These are phyloP conservation scores for Spiromastix sp. DNA, from an alignment of 2,329 filamentous ascomycete species.

Conservation along the genomic window DNA sequence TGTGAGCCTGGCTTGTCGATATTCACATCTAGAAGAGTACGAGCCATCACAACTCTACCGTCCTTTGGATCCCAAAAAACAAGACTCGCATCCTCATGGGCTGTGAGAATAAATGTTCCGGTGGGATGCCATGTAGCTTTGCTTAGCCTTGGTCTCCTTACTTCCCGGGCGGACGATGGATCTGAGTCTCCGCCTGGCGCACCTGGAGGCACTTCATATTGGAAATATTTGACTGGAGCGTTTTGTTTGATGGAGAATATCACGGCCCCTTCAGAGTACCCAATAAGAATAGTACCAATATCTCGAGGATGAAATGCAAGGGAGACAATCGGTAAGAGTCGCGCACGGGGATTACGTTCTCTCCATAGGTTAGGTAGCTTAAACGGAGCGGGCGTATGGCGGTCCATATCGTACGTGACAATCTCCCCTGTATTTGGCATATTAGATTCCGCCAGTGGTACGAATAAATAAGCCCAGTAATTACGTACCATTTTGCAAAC, in stretches of 20 bases:
- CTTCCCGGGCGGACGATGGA: constrained; percentile 48
- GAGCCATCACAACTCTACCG: constrained; percentile 69
- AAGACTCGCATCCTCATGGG: constrained; percentile 80
- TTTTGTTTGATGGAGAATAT: constrained; percentile 95
- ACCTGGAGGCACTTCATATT: constrained; percentile 70
- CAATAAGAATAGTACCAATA: constrained; percentile 81
- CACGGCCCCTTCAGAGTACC: constrained; percentile 79
- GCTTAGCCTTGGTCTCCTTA: constrained; percentile 63
- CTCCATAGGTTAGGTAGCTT: constrained; percentile 81
- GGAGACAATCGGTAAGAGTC: constrained; percentile 58
- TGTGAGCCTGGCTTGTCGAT: constrained; percentile 55
- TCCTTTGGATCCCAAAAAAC: constrained; percentile 94
- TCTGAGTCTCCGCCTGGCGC: constrained; percentile 71
- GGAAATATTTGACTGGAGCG: constrained; percentile 63
- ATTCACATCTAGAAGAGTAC: constrained; percentile 64
- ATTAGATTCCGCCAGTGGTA: neutral
- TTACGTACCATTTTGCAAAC: constrained; percentile 55
- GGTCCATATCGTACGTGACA: constrained; percentile 85
- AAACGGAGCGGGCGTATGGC: constrained; percentile 65
- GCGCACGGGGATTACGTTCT: constrained; percentile 57
- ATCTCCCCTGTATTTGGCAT: constrained; percentile 53
- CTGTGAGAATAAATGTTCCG: constrained; percentile 77
- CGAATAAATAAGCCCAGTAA: neutral
- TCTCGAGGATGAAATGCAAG: constrained; percentile 83
- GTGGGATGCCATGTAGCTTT: constrained; percentile 92